Percentiles rank a stretch among this genome's conserved stretches.
Conservation (phyloP, 768 basidiomycete genomes). For the Tubosaeta sp. region DNA sequence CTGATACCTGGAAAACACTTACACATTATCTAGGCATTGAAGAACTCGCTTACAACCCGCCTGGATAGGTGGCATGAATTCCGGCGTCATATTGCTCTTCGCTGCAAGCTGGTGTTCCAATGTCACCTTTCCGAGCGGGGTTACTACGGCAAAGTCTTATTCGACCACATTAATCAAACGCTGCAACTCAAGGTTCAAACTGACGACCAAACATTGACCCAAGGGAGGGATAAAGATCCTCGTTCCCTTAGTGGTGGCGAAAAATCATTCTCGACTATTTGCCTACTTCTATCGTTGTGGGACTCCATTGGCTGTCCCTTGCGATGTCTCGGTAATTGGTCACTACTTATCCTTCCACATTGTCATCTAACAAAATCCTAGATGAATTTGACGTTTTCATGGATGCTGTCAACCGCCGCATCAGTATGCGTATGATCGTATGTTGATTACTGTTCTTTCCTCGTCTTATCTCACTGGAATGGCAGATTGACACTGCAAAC, state of each 20-base stretch:
- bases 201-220: conserved; percentile 67
- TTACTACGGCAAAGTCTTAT: conserved; percentile 84
- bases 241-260: conserved; percentile 89
- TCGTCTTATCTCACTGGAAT: conserved; percentile 4
- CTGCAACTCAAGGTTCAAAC: conserved; percentile 78
- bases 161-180: conserved; percentile 68
- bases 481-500: conserved; percentile 84
- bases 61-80: conserved; percentile 81
- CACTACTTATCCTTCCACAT: not conserved
- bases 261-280: conserved; percentile 96
- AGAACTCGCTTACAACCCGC: conserved; percentile 60
- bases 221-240: conserved; percentile 76
- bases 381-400: conserved; percentile 99
- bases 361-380: conserved; percentile 23
- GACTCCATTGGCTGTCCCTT: conserved; percentile 92
- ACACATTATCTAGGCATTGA: conserved; percentile 50
- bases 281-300: conserved; percentile 91
- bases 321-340: conserved; percentile 72
- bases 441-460: conserved; percentile 15
- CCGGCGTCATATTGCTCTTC: conserved; percentile 81
- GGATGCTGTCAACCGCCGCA: conserved; percentile 87
- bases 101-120: conserved; percentile 79
- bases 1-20: conserved; percentile 1
- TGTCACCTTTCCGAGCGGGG: conserved; percentile 81
- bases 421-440: conserved; percentile 96